Conservation (phyloP, 345 rosid genomes). For the Cochlearia excelsa region DNA sequence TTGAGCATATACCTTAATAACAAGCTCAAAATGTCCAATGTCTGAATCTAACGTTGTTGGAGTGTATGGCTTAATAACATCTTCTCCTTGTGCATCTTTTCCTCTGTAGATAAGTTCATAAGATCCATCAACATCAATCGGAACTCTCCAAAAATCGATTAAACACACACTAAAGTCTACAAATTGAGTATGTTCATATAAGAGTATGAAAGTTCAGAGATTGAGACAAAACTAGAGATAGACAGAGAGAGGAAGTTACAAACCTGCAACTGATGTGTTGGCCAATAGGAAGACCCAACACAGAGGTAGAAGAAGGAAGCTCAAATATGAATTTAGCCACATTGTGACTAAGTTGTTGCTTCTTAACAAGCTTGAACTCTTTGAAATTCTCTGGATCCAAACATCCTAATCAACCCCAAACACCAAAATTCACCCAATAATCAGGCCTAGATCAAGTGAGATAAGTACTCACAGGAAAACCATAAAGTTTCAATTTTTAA, state of each 20-base stretch:
- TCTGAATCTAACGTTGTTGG: constrained; percentile 95
- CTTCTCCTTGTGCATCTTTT: constrained; percentile 78
- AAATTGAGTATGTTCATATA: not conserved
- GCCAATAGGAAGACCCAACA: constrained; percentile 94
- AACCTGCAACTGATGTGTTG: constrained; percentile 98
- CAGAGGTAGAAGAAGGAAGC: constrained; percentile 76
- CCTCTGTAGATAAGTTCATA: constrained; percentile 48
- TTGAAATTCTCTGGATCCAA: constrained; percentile 88
- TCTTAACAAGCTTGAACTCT: constrained; percentile 88
- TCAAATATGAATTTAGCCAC: constrained; percentile 86
- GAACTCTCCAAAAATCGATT: not conserved
- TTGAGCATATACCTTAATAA: constrained; percentile 63
- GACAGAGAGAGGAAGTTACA: not conserved
- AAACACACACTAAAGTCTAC: constrained; percentile 10
- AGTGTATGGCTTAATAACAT: constrained; percentile 89
- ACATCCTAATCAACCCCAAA: no score
- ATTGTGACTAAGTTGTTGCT: constrained; percentile 81
- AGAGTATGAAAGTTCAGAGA: not conserved
- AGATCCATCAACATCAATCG: not conserved
- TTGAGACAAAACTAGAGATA: no score
- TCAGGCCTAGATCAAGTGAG: not conserved
- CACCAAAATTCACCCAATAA: no score
- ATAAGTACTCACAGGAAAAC: not conserved
- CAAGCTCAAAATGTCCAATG: constrained; percentile 77
- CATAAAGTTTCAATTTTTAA: not conserved